Evolutionary conservation across 192 early-diverging fungal species (phyloP).

Genomic region (Coemansia sp.): DNA sequence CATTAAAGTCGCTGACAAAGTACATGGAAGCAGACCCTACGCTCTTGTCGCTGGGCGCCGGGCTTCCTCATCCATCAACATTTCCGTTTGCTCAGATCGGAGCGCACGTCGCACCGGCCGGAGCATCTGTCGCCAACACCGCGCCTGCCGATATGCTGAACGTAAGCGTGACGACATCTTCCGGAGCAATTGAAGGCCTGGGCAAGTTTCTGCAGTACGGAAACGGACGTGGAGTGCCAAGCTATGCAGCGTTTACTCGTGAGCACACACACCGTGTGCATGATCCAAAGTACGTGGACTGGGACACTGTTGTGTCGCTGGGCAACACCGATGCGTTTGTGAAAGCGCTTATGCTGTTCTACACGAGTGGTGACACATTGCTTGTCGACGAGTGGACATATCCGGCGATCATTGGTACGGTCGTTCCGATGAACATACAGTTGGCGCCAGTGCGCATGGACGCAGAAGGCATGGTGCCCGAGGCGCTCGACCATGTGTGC

Average conservation of each 20-base stretch:
- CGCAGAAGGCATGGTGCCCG: constrained; percentile 64
- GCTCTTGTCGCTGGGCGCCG: constrained; percentile 70
- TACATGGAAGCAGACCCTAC: constrained; percentile 52
- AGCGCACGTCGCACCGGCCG: constrained; percentile 58
- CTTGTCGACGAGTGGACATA: constrained; percentile 69
- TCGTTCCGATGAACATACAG: constrained; percentile 54
- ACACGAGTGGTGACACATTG: constrained; percentile 59
- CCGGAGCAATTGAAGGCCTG: constrained; percentile 32
- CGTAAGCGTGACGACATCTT: constrained; percentile 8
- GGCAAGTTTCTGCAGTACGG: constrained; percentile 65
- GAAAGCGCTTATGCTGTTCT: constrained; percentile 60
- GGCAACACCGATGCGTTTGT: constrained; percentile 65
- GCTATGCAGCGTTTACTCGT: constrained; percentile 48
- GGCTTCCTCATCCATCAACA: constrained; percentile 64
- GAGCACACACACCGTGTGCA: constrained; percentile 56
- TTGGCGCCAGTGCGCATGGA: constrained; percentile 60
- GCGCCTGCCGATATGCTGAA: constrained; percentile 25
- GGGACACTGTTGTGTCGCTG: constrained; percentile 64
- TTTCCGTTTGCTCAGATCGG: constrained; percentile 64
- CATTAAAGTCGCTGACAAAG: constrained; percentile 45
- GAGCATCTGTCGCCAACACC: constrained; percentile 60
- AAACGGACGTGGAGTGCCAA: constrained; percentile 54
- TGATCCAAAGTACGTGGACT: constrained; percentile 59
- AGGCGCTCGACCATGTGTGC: constrained; percentile 55
- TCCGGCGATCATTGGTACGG: constrained; percentile 57